Evolutionary conservation across 2,329 filamentous ascomycete genomes (phyloP).

Genomic region (Ophiostoma novo-ulmi): DNA sequence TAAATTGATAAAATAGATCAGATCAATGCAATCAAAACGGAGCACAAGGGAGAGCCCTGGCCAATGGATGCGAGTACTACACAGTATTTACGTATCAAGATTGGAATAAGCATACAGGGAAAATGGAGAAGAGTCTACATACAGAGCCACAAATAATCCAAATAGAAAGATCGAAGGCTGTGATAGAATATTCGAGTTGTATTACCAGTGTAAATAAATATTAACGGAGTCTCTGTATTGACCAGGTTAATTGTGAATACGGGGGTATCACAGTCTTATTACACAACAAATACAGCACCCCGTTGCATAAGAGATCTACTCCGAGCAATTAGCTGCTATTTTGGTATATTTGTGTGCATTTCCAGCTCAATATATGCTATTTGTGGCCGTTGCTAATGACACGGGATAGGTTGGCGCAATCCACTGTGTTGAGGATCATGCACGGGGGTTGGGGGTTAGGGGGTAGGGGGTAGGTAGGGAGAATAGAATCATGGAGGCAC

Average conservation of each 20-base stretch:
- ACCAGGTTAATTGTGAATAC: neutral
- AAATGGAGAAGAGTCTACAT: neutral
- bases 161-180: neutral
- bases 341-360: neutral
- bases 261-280: neutral
- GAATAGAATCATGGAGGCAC: too few relatives aligned
- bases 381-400: slow-evolving; percentile 15
- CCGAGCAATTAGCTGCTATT: neutral
- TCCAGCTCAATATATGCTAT: neutral
- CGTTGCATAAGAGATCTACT: neutral
- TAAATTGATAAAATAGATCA: neutral
- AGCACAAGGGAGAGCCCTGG: neutral
- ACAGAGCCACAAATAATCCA: neutral
- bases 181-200: neutral
- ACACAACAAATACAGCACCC: neutral
- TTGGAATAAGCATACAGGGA: neutral
- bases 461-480: neutral
- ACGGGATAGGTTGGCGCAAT: neutral
- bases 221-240: neutral
- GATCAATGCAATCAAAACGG: neutral
- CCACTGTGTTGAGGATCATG: neutral
- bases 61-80: neutral
- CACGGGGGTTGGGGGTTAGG: neutral
- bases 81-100: neutral
- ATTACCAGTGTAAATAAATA: neutral